These are phyloP conservation scores for Zoysia matrella DNA, from an alignment of 202 grass and related monocot genomes.

Conservation along the genomic window DNA sequence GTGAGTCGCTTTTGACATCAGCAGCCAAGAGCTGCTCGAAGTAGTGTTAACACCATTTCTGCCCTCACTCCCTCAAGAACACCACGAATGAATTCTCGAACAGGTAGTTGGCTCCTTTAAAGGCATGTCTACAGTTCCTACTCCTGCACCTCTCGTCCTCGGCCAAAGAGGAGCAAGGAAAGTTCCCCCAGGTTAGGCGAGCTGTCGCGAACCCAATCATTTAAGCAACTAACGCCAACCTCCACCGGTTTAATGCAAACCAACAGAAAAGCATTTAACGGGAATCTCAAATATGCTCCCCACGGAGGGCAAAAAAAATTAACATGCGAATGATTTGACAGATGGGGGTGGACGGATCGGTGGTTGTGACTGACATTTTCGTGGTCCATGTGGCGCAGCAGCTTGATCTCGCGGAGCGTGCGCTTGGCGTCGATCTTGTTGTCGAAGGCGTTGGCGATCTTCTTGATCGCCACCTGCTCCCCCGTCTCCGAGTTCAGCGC, in stretches of 20 bases:
- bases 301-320: background rate
- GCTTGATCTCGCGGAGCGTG: slow-evolving; percentile 93
- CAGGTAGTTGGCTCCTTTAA: slow-evolving; percentile 44
- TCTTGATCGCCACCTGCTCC: slow-evolving; percentile 95
- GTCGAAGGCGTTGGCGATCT: slow-evolving; percentile 96
- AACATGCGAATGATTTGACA: background rate
- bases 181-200: slow-evolving; percentile 19
- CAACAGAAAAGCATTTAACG: slow-evolving; percentile 18
- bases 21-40: slow-evolving; percentile 39
- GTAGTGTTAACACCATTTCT: slow-evolving; percentile 22
- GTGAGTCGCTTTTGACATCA: slow-evolving; percentile 34
- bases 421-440: slow-evolving; percentile 97
- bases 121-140: slow-evolving; percentile 39
- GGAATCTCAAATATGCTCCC: background rate
- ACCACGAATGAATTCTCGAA: slow-evolving; percentile 40
- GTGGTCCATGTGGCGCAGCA: slow-evolving; percentile 97
- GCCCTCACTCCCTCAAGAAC: slow-evolving; percentile 29
- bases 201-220: slow-evolving; percentile 43
- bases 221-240: slow-evolving; percentile 41
- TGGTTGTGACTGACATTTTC: slow-evolving; percentile 71
- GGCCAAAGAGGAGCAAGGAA: slow-evolving; percentile 22
- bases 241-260: slow-evolving; percentile 46
- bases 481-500: slow-evolving; percentile 85
- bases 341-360: slow-evolving; percentile 19
- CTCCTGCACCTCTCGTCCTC: slow-evolving; percentile 24